Percentiles rank a stretch among this genome's conserved stretches.
phyloP scores from a whole-genome alignment of 768 basidiomycete genomes.

The Podaxis carcinomalis region DNA sequence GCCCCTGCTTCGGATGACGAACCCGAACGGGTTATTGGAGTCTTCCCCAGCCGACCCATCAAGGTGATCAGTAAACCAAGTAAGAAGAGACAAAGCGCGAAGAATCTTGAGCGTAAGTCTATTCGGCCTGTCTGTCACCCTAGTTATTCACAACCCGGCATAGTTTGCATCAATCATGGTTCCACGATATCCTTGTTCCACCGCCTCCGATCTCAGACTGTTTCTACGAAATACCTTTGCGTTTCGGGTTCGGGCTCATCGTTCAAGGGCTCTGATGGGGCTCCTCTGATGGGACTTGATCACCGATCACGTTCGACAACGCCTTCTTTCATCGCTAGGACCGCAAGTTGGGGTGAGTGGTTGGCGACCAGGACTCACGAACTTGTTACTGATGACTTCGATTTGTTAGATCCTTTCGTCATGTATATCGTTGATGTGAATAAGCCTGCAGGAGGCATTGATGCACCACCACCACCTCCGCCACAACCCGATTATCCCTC shows the following conservation, averaged over 20 bases:
- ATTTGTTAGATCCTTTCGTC: slow-evolving; percentile 74
- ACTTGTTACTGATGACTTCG: slow-evolving; percentile 5
- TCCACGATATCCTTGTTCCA: slow-evolving; percentile 95
- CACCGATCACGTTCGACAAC: slow-evolving; percentile 66
- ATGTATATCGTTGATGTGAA: slow-evolving; percentile 97
- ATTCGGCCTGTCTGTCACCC: slow-evolving; percentile 13
- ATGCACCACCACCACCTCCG: slow-evolving; percentile 75
- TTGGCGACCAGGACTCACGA: slow-evolving; percentile 11
- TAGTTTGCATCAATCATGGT: slow-evolving; percentile 94
- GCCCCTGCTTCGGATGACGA: slow-evolving; percentile 78
- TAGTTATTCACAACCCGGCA: slow-evolving; percentile 14
- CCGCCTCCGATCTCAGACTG: slow-evolving; percentile 91
- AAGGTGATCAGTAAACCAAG: slow-evolving; percentile 98
- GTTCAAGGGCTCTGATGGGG: slow-evolving; percentile 91
- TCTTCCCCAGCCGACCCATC: slow-evolving; percentile 92
- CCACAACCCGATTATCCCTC: slow-evolving; percentile 88
- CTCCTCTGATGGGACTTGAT: slow-evolving; percentile 77
- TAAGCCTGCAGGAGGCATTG: slow-evolving; percentile 74
- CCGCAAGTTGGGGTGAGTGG: slow-evolving; percentile 80
- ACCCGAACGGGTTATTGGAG: slow-evolving; percentile 79
- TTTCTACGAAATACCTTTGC: slow-evolving; percentile 93
- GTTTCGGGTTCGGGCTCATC: slow-evolving; percentile 91
- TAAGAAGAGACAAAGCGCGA: slow-evolving; percentile 93
- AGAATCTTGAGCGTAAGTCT: slow-evolving; percentile 84
- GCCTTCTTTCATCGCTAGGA: slow-evolving; percentile 86